Evolutionary conservation across 2,329 filamentous ascomycete genomes (phyloP).

Genomic region (Aspergillus phoenicis): DNA sequence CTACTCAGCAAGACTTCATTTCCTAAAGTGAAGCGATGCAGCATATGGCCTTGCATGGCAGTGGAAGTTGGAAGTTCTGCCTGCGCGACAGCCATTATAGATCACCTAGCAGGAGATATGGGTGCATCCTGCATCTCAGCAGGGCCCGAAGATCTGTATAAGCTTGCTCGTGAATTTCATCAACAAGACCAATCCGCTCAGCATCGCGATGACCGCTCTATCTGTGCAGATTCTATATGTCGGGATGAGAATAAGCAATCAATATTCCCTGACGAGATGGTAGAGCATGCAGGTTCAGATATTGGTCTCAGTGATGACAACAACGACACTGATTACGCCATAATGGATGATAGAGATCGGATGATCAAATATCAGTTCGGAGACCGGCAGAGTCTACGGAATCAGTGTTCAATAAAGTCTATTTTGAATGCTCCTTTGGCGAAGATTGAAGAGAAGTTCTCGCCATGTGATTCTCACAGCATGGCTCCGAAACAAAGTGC

Average conservation of each 20-base stretch:
- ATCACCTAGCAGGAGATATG: background rate
- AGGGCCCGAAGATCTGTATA: background rate
- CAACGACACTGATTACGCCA: background rate
- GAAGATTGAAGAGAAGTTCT: background rate
- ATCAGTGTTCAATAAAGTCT: background rate
- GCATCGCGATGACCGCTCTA: background rate
- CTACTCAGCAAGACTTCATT: background rate
- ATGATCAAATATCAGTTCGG: background rate
- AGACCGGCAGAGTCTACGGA: background rate
- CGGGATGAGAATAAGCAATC: background rate
- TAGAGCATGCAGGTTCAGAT: background rate
- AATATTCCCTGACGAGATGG: background rate
- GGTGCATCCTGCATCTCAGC: background rate
- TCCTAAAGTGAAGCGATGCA: background rate
- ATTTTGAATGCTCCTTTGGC: background rate
- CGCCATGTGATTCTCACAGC: background rate
- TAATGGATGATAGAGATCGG: background rate
- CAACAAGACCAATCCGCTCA: background rate
- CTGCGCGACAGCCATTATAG: background rate
- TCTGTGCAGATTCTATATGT: background rate
- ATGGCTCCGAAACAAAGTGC: background rate
- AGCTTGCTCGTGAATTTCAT: background rate
- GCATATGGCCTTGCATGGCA: background rate
- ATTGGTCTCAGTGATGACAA: background rate
- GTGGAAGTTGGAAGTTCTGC: background rate